Evolutionary conservation across 1,139 yeast genomes (phyloP).

Genomic region (Saccharomyces hybrid): DNA sequence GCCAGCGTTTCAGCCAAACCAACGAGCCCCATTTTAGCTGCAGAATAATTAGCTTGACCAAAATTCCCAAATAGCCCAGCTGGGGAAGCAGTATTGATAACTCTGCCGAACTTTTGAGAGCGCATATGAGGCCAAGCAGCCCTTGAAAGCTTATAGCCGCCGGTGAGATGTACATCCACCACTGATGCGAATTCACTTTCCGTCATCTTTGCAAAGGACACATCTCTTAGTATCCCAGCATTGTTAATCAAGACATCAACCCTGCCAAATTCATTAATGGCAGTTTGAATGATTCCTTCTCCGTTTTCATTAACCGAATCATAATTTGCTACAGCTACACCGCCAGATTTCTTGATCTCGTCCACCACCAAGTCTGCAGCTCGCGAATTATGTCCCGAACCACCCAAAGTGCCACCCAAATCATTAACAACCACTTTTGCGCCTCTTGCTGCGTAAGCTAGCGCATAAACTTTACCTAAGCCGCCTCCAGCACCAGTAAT

Average conservation of each 20-base stretch:
- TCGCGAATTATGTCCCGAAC: constrained; percentile 54
- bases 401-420: constrained; percentile 75
- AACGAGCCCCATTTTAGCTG: constrained; percentile 84
- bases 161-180: constrained; percentile 79
- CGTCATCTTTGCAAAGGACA: constrained; percentile 66
- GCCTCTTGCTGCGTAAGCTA: constrained; percentile 81
- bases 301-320: constrained; percentile 83
- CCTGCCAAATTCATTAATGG: constrained; percentile 78
- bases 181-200: constrained; percentile 75
- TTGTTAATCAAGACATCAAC: constrained; percentile 87
- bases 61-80: constrained; percentile 96
- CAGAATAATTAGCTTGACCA: constrained; percentile 94
- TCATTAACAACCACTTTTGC: constrained; percentile 91
- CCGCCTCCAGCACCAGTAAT: constrained; percentile 99
- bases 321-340: constrained; percentile 87
- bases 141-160: constrained; percentile 76
- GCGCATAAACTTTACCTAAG: constrained; percentile 80
- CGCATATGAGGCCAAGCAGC: constrained; percentile 93
- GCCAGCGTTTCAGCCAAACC: constrained; percentile 93
- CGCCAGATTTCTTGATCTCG: constrained; percentile 68
- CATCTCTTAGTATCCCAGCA: constrained; percentile 81
- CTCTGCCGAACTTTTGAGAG: constrained; percentile 78
- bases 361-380: constrained; percentile 89
- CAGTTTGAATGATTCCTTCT: constrained; percentile 77
- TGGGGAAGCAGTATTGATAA: constrained; percentile 88